phyloP scores from a whole-genome alignment of 306 rosid genomes.

The Vigna angularis region DNA sequence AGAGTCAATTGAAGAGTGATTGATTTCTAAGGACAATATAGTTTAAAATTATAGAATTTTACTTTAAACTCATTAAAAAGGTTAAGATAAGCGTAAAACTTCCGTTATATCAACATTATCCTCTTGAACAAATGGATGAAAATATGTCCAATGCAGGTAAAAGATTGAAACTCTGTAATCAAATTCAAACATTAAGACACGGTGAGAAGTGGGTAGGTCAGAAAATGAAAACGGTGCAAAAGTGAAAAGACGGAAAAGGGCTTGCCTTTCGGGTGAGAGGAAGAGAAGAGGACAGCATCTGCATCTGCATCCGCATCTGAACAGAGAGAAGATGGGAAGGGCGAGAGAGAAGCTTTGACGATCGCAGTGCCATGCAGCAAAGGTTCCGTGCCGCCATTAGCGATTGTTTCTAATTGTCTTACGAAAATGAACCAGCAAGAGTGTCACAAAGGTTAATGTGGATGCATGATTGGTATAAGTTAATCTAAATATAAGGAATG shows the following conservation, averaged over 20 bases:
- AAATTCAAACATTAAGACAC: not conserved
- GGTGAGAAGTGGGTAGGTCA: not conserved
- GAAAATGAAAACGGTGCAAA: not conserved
- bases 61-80: not conserved
- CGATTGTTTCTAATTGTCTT: not conserved
- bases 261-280: conserved; percentile 62
- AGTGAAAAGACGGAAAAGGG: not conserved
- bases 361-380: conserved; percentile 42
- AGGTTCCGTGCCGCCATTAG: conserved; percentile 24
- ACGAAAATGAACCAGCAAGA: not conserved
- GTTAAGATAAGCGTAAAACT: not conserved
- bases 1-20: not conserved
- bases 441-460: not conserved
- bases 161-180: not conserved
- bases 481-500: not conserved
- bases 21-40: not conserved
- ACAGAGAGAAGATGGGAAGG: conserved; percentile 42
- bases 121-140: not conserved
- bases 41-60: not conserved
- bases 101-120: not conserved
- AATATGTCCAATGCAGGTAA: not conserved
- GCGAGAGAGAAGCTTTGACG: conserved; percentile 42
- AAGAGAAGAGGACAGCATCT: conserved; percentile 43
- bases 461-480: not conserved
- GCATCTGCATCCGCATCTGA: conserved; percentile 40